Conservation (phyloP, 108 stramenopile species). For the Heterococcus sp. region DNA sequence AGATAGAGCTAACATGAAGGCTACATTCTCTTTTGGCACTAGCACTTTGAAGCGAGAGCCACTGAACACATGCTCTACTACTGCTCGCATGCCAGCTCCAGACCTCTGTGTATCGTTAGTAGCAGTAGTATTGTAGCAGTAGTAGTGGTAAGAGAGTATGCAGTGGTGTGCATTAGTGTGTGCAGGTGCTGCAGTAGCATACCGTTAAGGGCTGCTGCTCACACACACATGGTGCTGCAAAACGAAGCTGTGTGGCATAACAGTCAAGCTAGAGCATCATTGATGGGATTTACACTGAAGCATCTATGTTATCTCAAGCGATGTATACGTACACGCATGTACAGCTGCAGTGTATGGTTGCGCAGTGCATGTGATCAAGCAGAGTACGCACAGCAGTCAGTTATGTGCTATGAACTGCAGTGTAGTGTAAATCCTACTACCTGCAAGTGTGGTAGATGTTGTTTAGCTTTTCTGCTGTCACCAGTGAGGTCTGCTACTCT, state of each 20-base stretch:
- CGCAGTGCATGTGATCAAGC: no score
- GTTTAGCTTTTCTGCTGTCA: conserved; percentile 81
- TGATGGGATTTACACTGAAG: no score
- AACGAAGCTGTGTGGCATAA: no score
- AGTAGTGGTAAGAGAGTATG: background rate
- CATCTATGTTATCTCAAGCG: no score
- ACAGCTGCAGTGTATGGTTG: no score
- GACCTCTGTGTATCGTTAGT: background rate
- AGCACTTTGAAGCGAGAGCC: conserved; percentile 85
- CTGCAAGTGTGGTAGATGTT: conserved; percentile 52
- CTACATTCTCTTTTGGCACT: conserved; percentile 85
- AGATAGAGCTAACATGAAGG: conserved; percentile 70
- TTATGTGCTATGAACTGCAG: no score
- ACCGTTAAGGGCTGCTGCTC: no score
- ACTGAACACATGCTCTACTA: conserved; percentile 92
- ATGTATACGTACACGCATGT: no score
- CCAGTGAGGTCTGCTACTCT: conserved; percentile 74
- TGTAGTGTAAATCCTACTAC: no score
- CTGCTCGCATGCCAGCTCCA: conserved; percentile 43
- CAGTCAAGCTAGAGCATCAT: no score
- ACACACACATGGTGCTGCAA: no score
- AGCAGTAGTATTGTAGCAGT: background rate
- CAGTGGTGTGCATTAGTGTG: background rate
- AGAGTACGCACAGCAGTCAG: no score
- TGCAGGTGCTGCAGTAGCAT: conserved; percentile 5